Evolutionary conservation across 148 eudicot genomes (phyloP).

Genomic region (Simmondsia chinensis): DNA sequence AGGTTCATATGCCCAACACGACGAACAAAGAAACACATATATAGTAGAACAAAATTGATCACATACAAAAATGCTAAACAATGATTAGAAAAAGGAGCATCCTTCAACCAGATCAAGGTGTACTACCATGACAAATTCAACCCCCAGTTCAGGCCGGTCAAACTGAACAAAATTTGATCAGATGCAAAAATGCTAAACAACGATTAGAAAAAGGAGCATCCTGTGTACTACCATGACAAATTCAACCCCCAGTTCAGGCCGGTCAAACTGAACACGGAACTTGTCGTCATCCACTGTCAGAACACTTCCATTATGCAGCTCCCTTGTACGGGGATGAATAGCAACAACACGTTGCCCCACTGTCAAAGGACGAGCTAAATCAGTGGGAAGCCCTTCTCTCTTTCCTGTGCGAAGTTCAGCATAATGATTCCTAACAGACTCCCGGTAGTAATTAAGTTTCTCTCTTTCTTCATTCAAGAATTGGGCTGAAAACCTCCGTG

Average conservation of each 20-base stretch:
- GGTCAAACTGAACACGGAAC: conserved; percentile 93
- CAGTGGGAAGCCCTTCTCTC: conserved; percentile 90
- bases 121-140: conserved; percentile 88
- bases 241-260: conserved; percentile 95
- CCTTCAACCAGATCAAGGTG: background rate
- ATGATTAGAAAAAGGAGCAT: background rate
- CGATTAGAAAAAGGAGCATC: background rate
- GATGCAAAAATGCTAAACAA: too few relatives aligned
- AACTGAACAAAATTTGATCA: conserved; percentile 11
- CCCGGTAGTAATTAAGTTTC: conserved; percentile 87
- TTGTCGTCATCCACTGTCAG: conserved; percentile 80
- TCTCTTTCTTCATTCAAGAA: conserved; percentile 92
- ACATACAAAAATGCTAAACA: too few relatives aligned
- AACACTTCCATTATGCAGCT: conserved; percentile 83
- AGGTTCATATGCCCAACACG: too few relatives aligned
- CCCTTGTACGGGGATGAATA: conserved; percentile 88
- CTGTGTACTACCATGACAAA: conserved; percentile 64
- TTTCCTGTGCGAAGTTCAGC: conserved; percentile 82
- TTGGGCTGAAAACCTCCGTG: conserved; percentile 85
- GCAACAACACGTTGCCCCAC: conserved; percentile 96
- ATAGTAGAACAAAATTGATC: background rate
- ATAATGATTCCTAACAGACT: conserved; percentile 87
- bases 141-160: conserved; percentile 94
- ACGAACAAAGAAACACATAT: too few relatives aligned
- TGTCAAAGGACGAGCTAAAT: conserved; percentile 91